Conservation (phyloP, 257 asterid species). For the Plantago ovata region DNA sequence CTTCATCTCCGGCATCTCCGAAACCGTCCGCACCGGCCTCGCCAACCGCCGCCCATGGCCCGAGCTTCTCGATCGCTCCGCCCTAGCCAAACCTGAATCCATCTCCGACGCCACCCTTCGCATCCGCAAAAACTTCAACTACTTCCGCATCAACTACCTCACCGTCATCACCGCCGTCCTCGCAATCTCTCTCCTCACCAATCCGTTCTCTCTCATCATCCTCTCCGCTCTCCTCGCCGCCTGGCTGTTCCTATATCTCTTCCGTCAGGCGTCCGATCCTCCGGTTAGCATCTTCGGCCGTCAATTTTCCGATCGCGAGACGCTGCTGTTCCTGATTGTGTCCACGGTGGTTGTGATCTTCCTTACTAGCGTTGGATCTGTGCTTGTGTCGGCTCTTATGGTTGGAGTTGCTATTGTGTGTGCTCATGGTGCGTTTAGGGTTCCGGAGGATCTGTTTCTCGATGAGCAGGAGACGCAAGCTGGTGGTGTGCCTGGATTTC, state of each 20-base stretch:
- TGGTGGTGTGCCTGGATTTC: constrained; percentile 42
- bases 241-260: constrained; percentile 64
- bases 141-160: constrained; percentile 56
- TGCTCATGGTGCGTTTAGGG: constrained; percentile 59
- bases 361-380: constrained; percentile 66
- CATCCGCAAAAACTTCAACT: constrained; percentile 54
- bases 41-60: constrained; percentile 62
- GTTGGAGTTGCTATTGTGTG: constrained; percentile 52
- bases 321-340: constrained; percentile 33
- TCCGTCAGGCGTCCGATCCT: constrained; percentile 53
- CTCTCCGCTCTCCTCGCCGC: constrained; percentile 51
- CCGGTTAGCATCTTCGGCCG: constrained; percentile 53
- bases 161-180: constrained; percentile 41
- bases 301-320: constrained; percentile 55
- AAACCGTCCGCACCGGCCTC: constrained; percentile 45
- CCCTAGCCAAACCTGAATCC: constrained; percentile 58
- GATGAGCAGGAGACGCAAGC: constrained; percentile 52
- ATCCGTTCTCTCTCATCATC: constrained; percentile 49
- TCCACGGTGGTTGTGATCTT: constrained; percentile 41
- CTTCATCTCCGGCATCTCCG: constrained; percentile 34
- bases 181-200: constrained; percentile 46
- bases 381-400: constrained; percentile 52
- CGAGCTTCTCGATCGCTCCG: constrained; percentile 56
- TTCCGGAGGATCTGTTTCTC: constrained; percentile 62
- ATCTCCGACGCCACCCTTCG: constrained; percentile 54